These are phyloP conservation scores for Lablab purpureus DNA, from an alignment of 306 rosid genomes.

Conservation along the genomic window DNA sequence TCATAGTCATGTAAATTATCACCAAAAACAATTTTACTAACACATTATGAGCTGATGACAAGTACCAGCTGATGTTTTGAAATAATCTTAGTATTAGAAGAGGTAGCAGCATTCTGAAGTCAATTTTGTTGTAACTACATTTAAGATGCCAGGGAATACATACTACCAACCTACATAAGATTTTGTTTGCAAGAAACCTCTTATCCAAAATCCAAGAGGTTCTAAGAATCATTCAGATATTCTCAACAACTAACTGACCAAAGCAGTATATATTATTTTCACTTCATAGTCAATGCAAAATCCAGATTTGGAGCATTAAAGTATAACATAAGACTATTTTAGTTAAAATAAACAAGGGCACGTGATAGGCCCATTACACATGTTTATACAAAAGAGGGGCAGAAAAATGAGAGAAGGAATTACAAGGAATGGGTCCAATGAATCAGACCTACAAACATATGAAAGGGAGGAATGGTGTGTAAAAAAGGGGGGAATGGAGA, in stretches of 20 bases:
- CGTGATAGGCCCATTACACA: no score
- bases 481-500: no score
- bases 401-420: no score
- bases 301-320: constrained; percentile 9
- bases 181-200: constrained; percentile 20
- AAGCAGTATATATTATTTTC: background rate
- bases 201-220: background rate
- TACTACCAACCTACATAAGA: constrained; percentile 23
- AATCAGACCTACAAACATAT: no score
- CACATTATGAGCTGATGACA: constrained; percentile 14
- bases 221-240: background rate
- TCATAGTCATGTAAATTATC: constrained; percentile 19
- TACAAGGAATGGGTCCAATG: no score
- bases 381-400: no score
- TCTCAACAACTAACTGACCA: background rate
- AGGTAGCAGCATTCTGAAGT: constrained; percentile 16
- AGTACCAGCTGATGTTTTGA: constrained; percentile 16
- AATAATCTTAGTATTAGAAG: background rate
- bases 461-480: no score
- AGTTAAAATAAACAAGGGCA: constrained; percentile 1
- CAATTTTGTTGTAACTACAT: constrained; percentile 5
- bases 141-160: constrained; percentile 1
- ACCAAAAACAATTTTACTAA: constrained; percentile 22
- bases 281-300: constrained; percentile 5
- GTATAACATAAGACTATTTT: background rate